phyloP scores from a whole-genome alignment of 768 basidiomycete species.

The Tulasnella calospora region DNA sequence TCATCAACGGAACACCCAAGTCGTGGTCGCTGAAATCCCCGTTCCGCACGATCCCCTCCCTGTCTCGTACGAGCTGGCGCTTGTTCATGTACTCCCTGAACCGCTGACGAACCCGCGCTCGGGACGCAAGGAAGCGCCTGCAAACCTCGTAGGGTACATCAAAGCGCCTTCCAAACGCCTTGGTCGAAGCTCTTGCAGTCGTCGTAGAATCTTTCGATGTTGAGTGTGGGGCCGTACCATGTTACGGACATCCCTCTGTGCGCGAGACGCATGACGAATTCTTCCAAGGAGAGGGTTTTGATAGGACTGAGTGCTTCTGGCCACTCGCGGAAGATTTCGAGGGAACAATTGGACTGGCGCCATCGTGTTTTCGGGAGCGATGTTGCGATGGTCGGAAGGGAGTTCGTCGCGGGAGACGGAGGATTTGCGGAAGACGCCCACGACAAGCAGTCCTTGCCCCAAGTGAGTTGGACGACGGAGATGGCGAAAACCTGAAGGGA shows the following conservation, averaged over 20 bases:
- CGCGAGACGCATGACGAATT: background rate
- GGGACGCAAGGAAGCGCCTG: background rate
- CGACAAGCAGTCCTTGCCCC: background rate
- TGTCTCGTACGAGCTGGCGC: background rate
- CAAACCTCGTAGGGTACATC: background rate
- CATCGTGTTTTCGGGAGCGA: background rate
- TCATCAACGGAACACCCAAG: too few species aligned
- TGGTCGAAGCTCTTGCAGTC: background rate
- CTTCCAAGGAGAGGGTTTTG: background rate
- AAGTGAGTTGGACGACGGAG: background rate
- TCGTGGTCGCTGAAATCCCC: too few species aligned
- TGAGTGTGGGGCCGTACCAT: conserved; percentile 7
- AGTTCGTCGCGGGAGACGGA: background rate
- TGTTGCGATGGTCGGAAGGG: background rate
- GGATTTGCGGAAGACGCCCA: background rate
- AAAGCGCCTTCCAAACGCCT: too few species aligned
- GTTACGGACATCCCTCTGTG: background rate
- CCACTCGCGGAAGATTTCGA: background rate
- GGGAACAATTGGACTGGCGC: background rate
- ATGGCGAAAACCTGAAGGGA: background rate
- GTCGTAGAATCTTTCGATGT: background rate
- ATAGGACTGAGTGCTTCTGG: background rate
- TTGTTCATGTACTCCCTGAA: background rate
- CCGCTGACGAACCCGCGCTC: background rate
- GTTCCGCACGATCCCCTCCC: too few species aligned